Percentiles rank a stretch among this genome's conserved stretches.
These are phyloP conservation scores for Suhomyces wounanorum DNA, from an alignment of 1,139 yeast species.

Conservation along the genomic window DNA sequence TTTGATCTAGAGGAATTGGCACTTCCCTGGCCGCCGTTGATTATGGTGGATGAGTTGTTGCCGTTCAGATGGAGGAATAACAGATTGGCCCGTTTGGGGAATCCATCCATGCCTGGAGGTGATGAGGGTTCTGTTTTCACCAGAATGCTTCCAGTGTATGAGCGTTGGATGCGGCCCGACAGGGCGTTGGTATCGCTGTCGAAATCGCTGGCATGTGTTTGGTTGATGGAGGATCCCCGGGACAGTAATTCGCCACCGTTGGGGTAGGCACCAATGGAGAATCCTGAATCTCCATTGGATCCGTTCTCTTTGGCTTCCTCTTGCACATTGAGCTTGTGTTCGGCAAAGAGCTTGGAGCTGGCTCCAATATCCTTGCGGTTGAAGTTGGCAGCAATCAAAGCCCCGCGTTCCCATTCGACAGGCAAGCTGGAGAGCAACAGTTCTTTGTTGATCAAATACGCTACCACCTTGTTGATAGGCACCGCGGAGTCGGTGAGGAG, in stretches of 20 bases:
- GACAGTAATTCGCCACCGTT: constrained; percentile 6
- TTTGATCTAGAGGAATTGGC: constrained; percentile 13
- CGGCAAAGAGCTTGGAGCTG: constrained; percentile 36
- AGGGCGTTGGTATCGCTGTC: constrained; percentile 22
- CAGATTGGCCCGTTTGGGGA: constrained; percentile 19
- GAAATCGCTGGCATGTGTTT: constrained; percentile 22
- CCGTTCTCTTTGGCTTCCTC: constrained; percentile 6
- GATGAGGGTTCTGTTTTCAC: constrained; percentile 12
- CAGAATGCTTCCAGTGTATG: constrained; percentile 3
- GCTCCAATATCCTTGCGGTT: constrained; percentile 23
- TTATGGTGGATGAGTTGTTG: constrained; percentile 3
- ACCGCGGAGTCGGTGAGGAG: constrained; percentile 21
- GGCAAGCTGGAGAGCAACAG: constrained; percentile 41
- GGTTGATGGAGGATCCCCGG: constrained; percentile 11
- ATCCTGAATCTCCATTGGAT: constrained; percentile 10
- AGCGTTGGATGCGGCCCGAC: constrained; percentile 2
- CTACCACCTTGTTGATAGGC: constrained; percentile 54
- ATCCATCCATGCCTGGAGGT: constrained; percentile 15
- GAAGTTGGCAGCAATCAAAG: constrained; percentile 41
- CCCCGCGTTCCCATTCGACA: constrained; percentile 50
- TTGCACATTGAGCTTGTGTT: constrained; percentile 24
- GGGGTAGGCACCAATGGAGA: constrained; percentile 23
- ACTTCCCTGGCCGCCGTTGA: constrained; percentile 1
- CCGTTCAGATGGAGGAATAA: constrained; percentile 15
- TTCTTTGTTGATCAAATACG: constrained; percentile 41